phyloP scores from a whole-genome alignment of 202 grass and related monocot species.

The Zizania palustris region DNA sequence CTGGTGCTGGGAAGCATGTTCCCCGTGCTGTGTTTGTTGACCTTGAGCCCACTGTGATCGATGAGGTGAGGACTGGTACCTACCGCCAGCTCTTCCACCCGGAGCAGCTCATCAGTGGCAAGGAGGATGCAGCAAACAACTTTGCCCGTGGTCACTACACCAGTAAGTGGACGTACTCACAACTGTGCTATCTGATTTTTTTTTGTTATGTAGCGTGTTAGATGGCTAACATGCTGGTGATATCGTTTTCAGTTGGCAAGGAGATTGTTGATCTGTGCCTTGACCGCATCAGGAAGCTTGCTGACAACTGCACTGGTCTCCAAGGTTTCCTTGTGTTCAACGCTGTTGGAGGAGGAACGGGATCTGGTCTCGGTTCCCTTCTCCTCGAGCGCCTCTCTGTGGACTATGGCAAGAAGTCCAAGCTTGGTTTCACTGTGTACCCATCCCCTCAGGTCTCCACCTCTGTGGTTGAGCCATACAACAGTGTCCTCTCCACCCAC shows the following conservation, averaged over 20 bases:
- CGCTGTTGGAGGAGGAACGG: constrained; percentile 77
- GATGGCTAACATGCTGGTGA: not conserved
- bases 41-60: constrained; percentile 83
- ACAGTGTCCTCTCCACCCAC: constrained; percentile 89
- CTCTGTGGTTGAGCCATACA: constrained; percentile 88
- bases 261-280: constrained; percentile 91
- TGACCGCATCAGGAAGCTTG: constrained; percentile 85
- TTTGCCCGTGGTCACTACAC: constrained; percentile 81
- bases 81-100: constrained; percentile 97
- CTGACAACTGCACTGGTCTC: constrained; percentile 85
- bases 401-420: constrained; percentile 89
- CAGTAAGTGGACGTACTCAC: constrained; percentile 40
- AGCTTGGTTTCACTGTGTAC: constrained; percentile 71
- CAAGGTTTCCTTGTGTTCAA: constrained; percentile 93
- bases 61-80: constrained; percentile 83
- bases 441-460: constrained; percentile 77
- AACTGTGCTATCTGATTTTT: rapidly evolving
- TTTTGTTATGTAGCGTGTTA: not conserved
- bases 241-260: constrained; percentile 67
- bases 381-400: constrained; percentile 85
- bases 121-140: constrained; percentile 98
- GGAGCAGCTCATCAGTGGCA: constrained; percentile 94
- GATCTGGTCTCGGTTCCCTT: constrained; percentile 83
- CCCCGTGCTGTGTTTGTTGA: constrained; percentile 94
- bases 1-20: constrained; percentile 89